Base-by-base conservation (phyloP, 2,329 filamentous ascomycete species). In the Dothideomycetes sp. region DNA sequence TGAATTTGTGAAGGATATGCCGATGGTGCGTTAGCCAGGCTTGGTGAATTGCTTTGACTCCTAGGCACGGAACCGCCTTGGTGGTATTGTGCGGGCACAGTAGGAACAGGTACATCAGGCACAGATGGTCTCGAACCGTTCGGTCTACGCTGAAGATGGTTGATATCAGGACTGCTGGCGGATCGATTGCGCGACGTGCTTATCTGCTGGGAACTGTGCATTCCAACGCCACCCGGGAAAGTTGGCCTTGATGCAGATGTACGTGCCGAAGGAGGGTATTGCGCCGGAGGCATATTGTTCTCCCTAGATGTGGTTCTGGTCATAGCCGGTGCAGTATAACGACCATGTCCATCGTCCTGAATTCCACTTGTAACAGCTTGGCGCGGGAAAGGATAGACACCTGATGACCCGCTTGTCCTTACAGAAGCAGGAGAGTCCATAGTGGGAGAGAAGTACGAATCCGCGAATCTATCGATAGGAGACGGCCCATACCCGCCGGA, bases 111-210 rank as follows among this genome's bases (percentile, higher is more conserved):
- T n/a, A 66, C 53, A n/a, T 65, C 62, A n/a, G 63, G 64, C 11
- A 67, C 61, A 18, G 58, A 52, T 19, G 60, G 56, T 35, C 54
- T 55, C 30, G 55, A 55, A 53, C 39, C 61, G 69, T 61, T 75
- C 74, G 48, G 61, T 55, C 76, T 69, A 48, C 78, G 70, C 55
- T 70, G 68, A 34, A 71, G 71, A 39, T 74, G 80, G 49, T 93
- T 85, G 52, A 94, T 94, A 59, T 96, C 88, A 6, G 91, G 89
- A 48, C 88, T 95, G 64, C 89, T 96, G 55, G 93, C 93, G 25
- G 88, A 94, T 49, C 91, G 75, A 55, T 82, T 79, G 57, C 85
- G 80, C 48, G 80, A 60, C 45, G 53, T 60, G 43, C 55, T 54
- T 39, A 62, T 58, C 66, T 57, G 72, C 62, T 48, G 71, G 67